Conservation (phyloP, 2,329 filamentous ascomycete genomes). For the Aspergillus quadricinctus region DNA sequence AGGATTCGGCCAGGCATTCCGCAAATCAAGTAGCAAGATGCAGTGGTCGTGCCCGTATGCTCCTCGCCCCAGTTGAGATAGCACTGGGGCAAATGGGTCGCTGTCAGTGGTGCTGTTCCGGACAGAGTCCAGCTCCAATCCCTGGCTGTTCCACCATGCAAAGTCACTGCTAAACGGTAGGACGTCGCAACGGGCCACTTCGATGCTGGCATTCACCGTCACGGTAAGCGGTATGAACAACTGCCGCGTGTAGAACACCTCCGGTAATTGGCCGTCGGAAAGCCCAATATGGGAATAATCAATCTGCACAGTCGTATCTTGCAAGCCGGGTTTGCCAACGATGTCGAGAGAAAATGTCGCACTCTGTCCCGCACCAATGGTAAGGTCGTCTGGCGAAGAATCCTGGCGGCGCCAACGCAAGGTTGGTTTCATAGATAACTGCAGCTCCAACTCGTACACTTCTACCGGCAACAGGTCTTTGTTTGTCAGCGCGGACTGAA, state of each 20-base stretch:
- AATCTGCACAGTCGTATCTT: constrained; percentile 72
- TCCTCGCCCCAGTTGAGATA: constrained; percentile 39
- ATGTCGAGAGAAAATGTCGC: constrained; percentile 78
- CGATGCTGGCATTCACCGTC: constrained; percentile 87
- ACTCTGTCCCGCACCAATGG: constrained; percentile 63
- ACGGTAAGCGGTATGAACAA: constrained; percentile 75
- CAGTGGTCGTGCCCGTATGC: constrained; percentile 61
- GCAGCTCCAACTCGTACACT: constrained; percentile 79
- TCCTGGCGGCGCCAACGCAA: constrained; percentile 51
- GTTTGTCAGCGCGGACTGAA: constrained; percentile 70
- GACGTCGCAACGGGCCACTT: constrained; percentile 75
- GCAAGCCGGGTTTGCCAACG: constrained; percentile 78
- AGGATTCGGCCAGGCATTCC: constrained; percentile 84
- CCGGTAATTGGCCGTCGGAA: constrained; percentile 61
- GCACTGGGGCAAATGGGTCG: constrained; percentile 43
- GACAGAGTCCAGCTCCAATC: constrained; percentile 4
- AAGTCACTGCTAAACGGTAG: constrained; percentile 67
- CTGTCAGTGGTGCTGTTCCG: constrained; percentile 22
- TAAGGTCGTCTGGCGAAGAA: constrained; percentile 46
- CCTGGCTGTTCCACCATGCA: constrained; percentile 54
- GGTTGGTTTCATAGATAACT: constrained; percentile 70
- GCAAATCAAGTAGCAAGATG: constrained; percentile 74
- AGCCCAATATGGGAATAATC: constrained; percentile 81
- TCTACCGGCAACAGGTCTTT: constrained; percentile 75
- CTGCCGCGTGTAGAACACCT: constrained; percentile 78